Conservation (phyloP, 768 basidiomycete species). For the Guyanaporus albipodus region DNA sequence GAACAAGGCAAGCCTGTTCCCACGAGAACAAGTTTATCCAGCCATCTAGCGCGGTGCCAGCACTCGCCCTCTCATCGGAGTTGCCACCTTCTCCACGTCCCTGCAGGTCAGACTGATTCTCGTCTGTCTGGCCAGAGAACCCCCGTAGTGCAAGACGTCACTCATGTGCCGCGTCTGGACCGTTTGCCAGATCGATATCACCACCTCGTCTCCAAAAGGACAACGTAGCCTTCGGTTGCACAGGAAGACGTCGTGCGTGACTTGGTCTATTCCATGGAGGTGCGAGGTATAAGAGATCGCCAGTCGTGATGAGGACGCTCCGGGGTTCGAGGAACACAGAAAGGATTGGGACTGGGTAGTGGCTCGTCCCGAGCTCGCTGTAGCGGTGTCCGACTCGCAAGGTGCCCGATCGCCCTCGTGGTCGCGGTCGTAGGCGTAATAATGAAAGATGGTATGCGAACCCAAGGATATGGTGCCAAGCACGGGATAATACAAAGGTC, state of each 20-base stretch:
- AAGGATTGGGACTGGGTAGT: constrained; percentile 64
- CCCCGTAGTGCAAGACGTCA: constrained; percentile 44
- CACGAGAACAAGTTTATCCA: not conserved
- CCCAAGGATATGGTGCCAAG: constrained; percentile 90
- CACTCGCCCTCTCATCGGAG: not conserved
- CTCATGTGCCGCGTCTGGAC: constrained; percentile 41
- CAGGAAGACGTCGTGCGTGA: constrained; percentile 45
- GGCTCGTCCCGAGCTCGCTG: constrained; percentile 40
- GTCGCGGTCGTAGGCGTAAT: constrained; percentile 66
- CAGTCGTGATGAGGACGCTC: constrained; percentile 75
- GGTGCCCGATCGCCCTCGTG: no score
- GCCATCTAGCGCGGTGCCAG: not conserved
- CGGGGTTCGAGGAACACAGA: constrained; percentile 82
- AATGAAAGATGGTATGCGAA: constrained; percentile 79
- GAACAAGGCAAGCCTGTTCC: no score
- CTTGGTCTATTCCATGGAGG: constrained; percentile 77
- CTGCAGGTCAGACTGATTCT: constrained; percentile 86
- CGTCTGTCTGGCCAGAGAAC: constrained; percentile 49
- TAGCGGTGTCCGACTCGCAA: constrained; percentile 18
- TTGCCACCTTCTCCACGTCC: constrained; percentile 62
- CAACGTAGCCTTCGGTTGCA: constrained; percentile 18
- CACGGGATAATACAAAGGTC: constrained; percentile 80
- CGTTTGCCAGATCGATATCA: constrained; percentile 56
- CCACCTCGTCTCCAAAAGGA: constrained; percentile 28
- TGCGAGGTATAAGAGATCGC: constrained; percentile 63